A percentile compares a stretch with the other conserved stretches of the same genome.
Evolutionary conservation across 2,329 filamentous ascomycete genomes (phyloP).

Genomic region (Metarhizium brunneum): DNA sequence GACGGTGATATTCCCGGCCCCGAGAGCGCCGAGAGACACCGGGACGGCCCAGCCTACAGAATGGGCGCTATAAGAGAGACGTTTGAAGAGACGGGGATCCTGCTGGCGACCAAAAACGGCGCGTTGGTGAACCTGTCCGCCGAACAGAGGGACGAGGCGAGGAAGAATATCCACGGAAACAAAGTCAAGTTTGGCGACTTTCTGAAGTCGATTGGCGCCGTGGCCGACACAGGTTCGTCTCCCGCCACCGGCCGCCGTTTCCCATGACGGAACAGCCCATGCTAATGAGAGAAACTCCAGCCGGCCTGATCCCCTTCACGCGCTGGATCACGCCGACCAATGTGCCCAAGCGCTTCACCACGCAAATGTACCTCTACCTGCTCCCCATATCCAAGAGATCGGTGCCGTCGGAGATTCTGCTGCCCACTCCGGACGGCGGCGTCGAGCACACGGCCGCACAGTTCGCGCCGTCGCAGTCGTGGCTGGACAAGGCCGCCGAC

Average conservation of each 20-base stretch:
- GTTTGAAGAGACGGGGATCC: constrained; percentile 89
- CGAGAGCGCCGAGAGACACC: constrained; percentile 49
- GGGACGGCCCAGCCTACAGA: constrained; percentile 66
- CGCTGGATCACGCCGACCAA: constrained; percentile 80
- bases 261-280: background rate
- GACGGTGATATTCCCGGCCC: constrained; percentile 51
- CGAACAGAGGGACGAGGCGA: constrained; percentile 52
- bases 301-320: constrained; percentile 70
- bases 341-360: constrained; percentile 71
- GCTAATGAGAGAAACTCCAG: constrained; percentile 21
- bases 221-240: constrained; percentile 53
- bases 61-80: constrained; percentile 80
- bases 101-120: constrained; percentile 54
- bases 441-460: constrained; percentile 61
- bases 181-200: constrained; percentile 60
- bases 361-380: constrained; percentile 95
- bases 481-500: constrained; percentile 54
- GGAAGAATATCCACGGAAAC: constrained; percentile 59
- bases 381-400: constrained; percentile 47
- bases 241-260: background rate
- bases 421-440: constrained; percentile 64
- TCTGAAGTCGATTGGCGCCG: constrained; percentile 43
- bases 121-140: constrained; percentile 52
- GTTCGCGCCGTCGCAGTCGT: constrained; percentile 62
- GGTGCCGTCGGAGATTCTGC: constrained; percentile 39